Evolutionary conservation across 306 rosid genomes (phyloP), one percentile per base, ranked within the genome.

Genomic region (Lotus japonicus): DNA sequence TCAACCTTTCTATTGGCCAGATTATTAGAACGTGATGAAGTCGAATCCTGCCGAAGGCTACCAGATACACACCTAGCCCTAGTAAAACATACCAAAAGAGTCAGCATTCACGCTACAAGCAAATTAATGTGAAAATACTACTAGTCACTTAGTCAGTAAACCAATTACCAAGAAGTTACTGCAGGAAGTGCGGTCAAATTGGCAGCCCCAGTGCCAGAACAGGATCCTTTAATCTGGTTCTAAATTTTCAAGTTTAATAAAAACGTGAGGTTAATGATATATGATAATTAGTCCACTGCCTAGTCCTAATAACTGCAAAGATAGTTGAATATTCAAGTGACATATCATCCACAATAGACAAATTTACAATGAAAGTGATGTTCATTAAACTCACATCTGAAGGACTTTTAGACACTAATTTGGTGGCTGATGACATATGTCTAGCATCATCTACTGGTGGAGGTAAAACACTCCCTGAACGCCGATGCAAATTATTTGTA

Each of bases 401-500:
- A 69, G 75, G 16, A 70, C 66, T 64, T 69, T 31, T 73, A 28
- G 66, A 61, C 73, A 59, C 66, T 21, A 73, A 7, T 76, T 73
- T 83, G 57, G 82, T 31, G 59, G 76, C 75, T 23, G 72, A 54
- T 58, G 77, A 64, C 23, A 58, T 55, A 16, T 69, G 74, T 56
- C 77, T 72, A 65, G 67, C 69, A 48, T 83, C 87, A 69, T 80
- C 82, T 69, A 21, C 63, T 1, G 82, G 76, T 64, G 80, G 78
- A 46, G 87, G 87, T 49, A 83, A 80, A 67, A 65, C 78, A 65
- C 35, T 72, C 53, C 87, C 87, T 5, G 82, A 73, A 42, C 78
- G 84, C 50, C 82, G 78, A 69, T 83, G 68, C 66, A 83, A 73
- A 80, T 83, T 83, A 74, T 80, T 83, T 73, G 82, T 80, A 64